Evolutionary conservation across 495 filamentous ascomycete species (phyloP).

Genomic region (Podospora fimiseda): DNA sequence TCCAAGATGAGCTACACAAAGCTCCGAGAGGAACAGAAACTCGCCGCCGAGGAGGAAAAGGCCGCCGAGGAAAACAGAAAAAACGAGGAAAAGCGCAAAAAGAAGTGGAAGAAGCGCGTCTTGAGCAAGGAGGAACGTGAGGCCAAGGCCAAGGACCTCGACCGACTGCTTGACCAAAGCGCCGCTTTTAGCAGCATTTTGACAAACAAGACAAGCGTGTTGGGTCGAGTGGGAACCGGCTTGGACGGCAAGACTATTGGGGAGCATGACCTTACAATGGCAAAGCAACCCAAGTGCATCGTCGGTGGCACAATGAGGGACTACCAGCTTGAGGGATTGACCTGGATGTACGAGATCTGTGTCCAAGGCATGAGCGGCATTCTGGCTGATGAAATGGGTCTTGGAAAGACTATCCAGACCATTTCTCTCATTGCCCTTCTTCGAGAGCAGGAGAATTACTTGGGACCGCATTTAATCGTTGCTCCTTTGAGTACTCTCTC

Average conservation of each 20-base stretch:
- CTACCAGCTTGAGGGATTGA: conserved; percentile 90
- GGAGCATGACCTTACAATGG: conserved; percentile 70
- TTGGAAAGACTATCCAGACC: conserved; percentile 93
- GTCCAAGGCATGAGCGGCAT: conserved; percentile 88
- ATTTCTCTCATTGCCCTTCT: conserved; percentile 87
- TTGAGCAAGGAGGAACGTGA: conserved; percentile 48
- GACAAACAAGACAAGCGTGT: conserved; percentile 48
- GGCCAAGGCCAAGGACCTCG: conserved; percentile 45
- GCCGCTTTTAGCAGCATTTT: conserved; percentile 47
- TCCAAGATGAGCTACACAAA: conserved; percentile 33
- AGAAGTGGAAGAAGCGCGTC: conserved; percentile 42
- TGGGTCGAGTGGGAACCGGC: conserved; percentile 48
- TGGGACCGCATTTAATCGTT: conserved; percentile 81
- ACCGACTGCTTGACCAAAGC: conserved; percentile 43
- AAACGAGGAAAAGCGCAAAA: conserved; percentile 39
- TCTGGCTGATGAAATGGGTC: conserved; percentile 93
- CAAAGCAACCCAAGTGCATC: conserved; percentile 76
- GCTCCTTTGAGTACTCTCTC: conserved; percentile 86
- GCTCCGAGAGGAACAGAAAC: conserved; percentile 37
- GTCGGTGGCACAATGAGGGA: conserved; percentile 85
- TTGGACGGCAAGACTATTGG: conserved; percentile 55
- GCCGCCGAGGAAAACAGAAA: conserved; percentile 43
- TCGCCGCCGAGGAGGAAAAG: conserved; percentile 48
- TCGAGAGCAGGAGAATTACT: conserved; percentile 72
- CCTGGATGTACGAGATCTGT: conserved; percentile 84